A percentile compares a stretch with the other conserved stretches of the same genome.
phyloP scores from a whole-genome alignment of 2,329 filamentous ascomycete genomes.

The Tolypocladium paradoxum region DNA sequence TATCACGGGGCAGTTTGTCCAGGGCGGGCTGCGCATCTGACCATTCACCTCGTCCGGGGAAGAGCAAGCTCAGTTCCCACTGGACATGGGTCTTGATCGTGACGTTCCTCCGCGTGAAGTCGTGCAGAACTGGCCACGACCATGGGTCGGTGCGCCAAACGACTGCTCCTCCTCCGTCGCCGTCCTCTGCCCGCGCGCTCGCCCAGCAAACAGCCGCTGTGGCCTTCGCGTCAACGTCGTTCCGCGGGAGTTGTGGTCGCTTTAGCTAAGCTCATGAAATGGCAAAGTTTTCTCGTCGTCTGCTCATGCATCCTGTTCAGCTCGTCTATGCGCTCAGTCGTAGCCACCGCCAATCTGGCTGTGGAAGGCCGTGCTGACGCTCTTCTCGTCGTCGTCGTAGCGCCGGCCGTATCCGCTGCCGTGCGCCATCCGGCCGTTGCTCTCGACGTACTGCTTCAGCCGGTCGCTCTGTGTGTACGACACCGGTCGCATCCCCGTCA shows the following conservation, averaged over 20 bases:
- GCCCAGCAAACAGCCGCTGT: not conserved
- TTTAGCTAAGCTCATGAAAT: not conserved
- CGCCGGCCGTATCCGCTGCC: slow-evolving; percentile 59
- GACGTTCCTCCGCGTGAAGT: not conserved
- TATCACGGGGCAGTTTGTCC: not conserved
- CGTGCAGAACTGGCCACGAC: not conserved
- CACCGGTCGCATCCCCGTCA: slow-evolving; percentile 52
- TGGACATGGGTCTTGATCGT: not conserved
- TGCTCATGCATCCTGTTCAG: slow-evolving; percentile 14
- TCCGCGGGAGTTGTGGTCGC: not conserved
- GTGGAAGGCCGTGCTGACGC: slow-evolving; percentile 91
- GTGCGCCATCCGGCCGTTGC: slow-evolving; percentile 57
- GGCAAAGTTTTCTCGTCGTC: slow-evolving; percentile 16
- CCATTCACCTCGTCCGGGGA: not conserved
- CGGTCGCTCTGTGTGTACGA: slow-evolving; percentile 60
- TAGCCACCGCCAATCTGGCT: slow-evolving; percentile 71
- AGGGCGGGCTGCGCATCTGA: not conserved
- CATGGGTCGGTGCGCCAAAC: not conserved
- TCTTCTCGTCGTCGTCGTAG: slow-evolving; percentile 89
- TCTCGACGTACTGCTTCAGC: slow-evolving; percentile 89
- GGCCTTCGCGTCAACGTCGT: not conserved
- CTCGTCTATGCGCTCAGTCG: slow-evolving; percentile 30
- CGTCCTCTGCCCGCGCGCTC: not conserved
- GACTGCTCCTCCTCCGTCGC: not conserved
- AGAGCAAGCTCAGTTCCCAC: not conserved